phyloP scores from a whole-genome alignment of 495 filamentous ascomycete species.

The Eremomyces bilateralis region DNA sequence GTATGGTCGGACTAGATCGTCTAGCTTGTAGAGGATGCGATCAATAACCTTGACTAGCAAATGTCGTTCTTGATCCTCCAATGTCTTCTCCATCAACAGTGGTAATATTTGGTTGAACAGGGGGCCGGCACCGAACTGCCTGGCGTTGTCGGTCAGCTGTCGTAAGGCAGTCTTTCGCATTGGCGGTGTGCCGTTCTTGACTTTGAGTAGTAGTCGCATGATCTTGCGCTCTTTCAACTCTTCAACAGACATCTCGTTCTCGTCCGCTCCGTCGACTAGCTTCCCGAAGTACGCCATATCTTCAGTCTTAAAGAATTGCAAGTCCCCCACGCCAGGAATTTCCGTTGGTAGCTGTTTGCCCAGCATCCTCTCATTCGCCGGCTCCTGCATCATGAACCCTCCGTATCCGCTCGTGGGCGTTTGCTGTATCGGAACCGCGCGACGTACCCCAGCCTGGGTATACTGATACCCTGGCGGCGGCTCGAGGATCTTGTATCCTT shows the following conservation, averaged over 20 bases:
- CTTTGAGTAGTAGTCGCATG: slow-evolving; percentile 88
- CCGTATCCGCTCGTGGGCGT: slow-evolving; percentile 36
- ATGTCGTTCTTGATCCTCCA: slow-evolving; percentile 98
- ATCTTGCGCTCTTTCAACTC: slow-evolving; percentile 97
- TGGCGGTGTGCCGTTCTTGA: slow-evolving; percentile 97
- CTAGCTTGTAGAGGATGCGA: slow-evolving; percentile 93
- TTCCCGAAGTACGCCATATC: slow-evolving; percentile 99
- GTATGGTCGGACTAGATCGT: slow-evolving; percentile 88
- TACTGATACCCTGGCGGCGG: slow-evolving; percentile 85
- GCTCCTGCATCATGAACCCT: slow-evolving; percentile 97
- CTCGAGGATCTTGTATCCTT: slow-evolving; percentile 86
- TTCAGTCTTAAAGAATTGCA: slow-evolving; percentile 97
- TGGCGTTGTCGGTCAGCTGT: slow-evolving; percentile 92
- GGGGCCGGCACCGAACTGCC: slow-evolving; percentile 84
- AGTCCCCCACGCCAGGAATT: slow-evolving; percentile 89
- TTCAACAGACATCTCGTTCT: slow-evolving; percentile 76
- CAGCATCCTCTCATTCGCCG: slow-evolving; percentile 53
- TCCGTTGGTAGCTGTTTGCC: slow-evolving; percentile 90
- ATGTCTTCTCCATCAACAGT: slow-evolving; percentile 91
- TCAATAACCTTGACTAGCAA: slow-evolving; percentile 98
- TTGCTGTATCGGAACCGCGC: slow-evolving; percentile 46
- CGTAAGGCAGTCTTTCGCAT: slow-evolving; percentile 99
- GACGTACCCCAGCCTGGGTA: slow-evolving; percentile 49
- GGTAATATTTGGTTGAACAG: slow-evolving; percentile 97
- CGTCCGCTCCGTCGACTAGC: slow-evolving; percentile 83